These are phyloP conservation scores for Cicer cuneatum DNA, from an alignment of 306 rosid genomes.

Conservation along the genomic window DNA sequence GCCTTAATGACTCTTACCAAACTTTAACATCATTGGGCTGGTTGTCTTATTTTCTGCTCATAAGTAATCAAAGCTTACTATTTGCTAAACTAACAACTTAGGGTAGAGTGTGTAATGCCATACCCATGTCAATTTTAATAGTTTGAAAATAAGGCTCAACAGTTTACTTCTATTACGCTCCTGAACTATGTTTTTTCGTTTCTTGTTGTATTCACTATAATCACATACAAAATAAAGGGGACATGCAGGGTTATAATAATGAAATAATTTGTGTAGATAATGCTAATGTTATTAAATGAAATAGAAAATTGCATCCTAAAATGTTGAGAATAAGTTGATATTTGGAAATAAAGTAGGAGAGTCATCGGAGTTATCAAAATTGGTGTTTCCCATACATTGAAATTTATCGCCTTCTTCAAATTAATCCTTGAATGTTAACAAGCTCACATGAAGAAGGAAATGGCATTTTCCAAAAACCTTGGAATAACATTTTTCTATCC, in stretches of 20 bases:
- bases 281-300: neutral
- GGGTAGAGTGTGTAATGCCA: conserved; percentile 1
- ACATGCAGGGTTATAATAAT: neutral
- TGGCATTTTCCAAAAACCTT: neutral
- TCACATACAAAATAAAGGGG: neutral
- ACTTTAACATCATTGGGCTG: conserved; percentile 10
- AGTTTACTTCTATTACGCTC: neutral
- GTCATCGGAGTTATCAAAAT: neutral
- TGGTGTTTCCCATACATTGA: neutral
- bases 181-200: neutral
- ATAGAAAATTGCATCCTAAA: conserved; percentile 1
- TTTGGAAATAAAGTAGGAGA: neutral
- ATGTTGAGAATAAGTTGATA: neutral
- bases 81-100: neutral
- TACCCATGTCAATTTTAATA: neutral
- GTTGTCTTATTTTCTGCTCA: neutral
- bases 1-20: conserved; percentile 17
- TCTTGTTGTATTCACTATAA: conserved; percentile 12
- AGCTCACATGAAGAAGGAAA: neutral
- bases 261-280: conserved; percentile 11
- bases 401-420: neutral
- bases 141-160: conserved; percentile 7
- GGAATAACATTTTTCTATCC: neutral
- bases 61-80: neutral
- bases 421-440: neutral